These are phyloP conservation scores for Fraxinus paxiana DNA, from an alignment of 305 asterid genomes.

Conservation along the genomic window DNA sequence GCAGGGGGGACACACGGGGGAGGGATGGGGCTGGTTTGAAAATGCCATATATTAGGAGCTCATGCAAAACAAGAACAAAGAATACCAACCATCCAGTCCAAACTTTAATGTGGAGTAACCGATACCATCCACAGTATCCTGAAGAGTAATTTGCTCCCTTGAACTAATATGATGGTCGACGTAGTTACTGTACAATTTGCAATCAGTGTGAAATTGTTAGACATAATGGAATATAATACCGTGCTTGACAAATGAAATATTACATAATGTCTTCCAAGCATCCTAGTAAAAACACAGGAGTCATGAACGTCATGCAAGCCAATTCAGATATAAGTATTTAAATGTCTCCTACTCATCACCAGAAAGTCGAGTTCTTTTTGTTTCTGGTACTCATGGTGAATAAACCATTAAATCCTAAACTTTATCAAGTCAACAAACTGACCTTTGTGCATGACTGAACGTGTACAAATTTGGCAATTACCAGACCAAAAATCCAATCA, in stretches of 20 bases:
- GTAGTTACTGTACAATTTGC: constrained; percentile 65
- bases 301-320: neutral
- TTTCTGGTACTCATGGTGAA: neutral
- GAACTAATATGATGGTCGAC: constrained; percentile 95
- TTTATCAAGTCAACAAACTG: constrained; percentile 6
- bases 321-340: constrained; percentile 19
- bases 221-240: constrained; percentile 7
- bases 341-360: neutral
- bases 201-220: constrained; percentile 16
- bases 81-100: constrained; percentile 85
- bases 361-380: constrained; percentile 7
- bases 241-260: constrained; percentile 2
- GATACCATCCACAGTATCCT: constrained; percentile 86
- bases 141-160: constrained; percentile 97
- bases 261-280: constrained; percentile 7
- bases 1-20: neutral
- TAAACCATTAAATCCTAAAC: neutral
- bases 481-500: neutral
- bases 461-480: constrained; percentile 13
- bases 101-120: constrained; percentile 82
- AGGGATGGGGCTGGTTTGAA: neutral
- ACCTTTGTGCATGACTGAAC: neutral
- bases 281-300: constrained; percentile 6
- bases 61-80: constrained; percentile 6
- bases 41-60: constrained; percentile 7